Base-by-base conservation (phyloP, 164 flowering plant species). In the Aristolochia californica region DNA sequence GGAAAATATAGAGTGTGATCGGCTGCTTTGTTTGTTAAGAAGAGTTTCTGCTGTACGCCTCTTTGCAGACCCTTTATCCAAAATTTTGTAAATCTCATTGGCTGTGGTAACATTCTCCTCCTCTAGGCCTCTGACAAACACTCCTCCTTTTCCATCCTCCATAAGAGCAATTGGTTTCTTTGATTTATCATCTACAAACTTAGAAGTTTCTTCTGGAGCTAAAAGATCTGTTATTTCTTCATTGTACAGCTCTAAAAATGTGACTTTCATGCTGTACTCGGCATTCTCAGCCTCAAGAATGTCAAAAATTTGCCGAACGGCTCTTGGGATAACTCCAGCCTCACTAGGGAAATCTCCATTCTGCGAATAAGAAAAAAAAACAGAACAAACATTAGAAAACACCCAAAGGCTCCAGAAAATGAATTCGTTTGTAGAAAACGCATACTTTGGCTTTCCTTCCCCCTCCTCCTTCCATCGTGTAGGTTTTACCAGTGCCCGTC, bases 141-240 rank as follows among this genome's bases (percentile, higher is more conserved):
- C 91, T 68, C 87, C 95, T 3, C 95, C 95, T 66, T 77, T 84
- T 23, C 91, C 95, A 77, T 84, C 87, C 70, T 87, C 95, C 95
- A 87, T 87, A 26, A 87, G 80, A 55, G 95, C 88, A 25, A 84
- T 76, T 22, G 95, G 88, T 56, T 84, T 87, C 76, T 83, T 87
- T 27, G 78, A 74, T 71, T 80, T 86, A 66, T 86, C 94, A 75
- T 86, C 94, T 23, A 74, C 45, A 51, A 75, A 79, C 55, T 80
- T 86, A 13, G 74, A 60, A 58, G 66, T 63, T 61, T 81, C 86
- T 34, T 84, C 95, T 12, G 45, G 72, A 11, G 91, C 95, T 73
- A 87, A 74, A 58, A 87, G 95, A 68, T 84, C 91, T 5, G 87
- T 72, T 63, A 84, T 74, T 64, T 87, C 96, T 66, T 83, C 96